These are phyloP conservation scores for Vaccinium macrocarpon DNA, from an alignment of 148 eudicot species.

Conservation along the genomic window DNA sequence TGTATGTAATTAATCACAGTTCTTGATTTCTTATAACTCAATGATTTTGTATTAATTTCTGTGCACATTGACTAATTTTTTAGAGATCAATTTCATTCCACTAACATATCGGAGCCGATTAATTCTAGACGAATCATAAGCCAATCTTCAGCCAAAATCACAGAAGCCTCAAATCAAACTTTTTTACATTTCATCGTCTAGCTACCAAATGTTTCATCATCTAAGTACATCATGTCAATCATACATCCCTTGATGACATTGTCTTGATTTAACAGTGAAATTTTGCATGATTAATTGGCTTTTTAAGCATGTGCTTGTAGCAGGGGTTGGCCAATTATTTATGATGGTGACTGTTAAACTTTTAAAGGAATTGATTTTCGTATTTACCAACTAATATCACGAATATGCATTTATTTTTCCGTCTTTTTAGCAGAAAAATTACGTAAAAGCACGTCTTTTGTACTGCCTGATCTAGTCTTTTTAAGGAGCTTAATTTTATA, in stretches of 20 bases:
- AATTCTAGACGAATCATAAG: not conserved
- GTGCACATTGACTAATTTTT: too few species aligned
- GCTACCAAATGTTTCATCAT: not conserved
- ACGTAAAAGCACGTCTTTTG: too few species aligned
- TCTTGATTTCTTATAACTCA: too few species aligned
- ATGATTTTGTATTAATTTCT: too few species aligned
- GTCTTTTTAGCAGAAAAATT: too few species aligned
- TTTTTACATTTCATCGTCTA: not conserved
- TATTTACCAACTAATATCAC: not conserved
- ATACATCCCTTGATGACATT: not conserved
- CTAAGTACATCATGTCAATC: not conserved
- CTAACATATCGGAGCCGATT: not conserved
- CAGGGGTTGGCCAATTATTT: not conserved
- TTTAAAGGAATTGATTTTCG: not conserved
- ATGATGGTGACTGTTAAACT: not conserved
- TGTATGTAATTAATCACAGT: too few species aligned
- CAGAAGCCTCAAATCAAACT: not conserved
- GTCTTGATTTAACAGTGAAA: not conserved
- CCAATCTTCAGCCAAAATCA: not conserved
- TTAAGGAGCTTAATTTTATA: too few species aligned
- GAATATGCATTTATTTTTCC: not conserved
- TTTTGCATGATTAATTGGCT: not conserved
- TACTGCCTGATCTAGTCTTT: too few species aligned
- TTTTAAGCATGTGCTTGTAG: not conserved
- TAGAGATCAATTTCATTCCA: too few species aligned